Evolutionary conservation across 2,329 filamentous ascomycete species (phyloP), one percentile per base, ranked within the genome.

Genomic region (Cladorrhinum sp.): DNA sequence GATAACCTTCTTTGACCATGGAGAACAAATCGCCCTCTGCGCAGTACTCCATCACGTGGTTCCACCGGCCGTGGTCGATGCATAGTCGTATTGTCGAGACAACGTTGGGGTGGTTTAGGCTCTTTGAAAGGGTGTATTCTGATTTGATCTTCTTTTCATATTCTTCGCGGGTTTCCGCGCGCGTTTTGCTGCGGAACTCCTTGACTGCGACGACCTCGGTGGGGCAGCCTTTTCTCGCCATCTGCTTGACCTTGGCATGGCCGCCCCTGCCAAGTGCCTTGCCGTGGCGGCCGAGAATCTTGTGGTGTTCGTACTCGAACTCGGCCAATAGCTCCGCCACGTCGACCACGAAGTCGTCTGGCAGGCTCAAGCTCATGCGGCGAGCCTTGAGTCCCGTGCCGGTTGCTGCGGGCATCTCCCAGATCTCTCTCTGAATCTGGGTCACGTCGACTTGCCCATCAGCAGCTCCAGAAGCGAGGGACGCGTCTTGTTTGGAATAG

Each of bases 41-140:
- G 76, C 92, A 96, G 73, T 90, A 96, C 72, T 96, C 91, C 92
- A 96, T 96, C 59, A 96, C 91, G 72, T 96, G 91, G 72, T 92
- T 93, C 89, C 90, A 96, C 42, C 88, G 86, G 30, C 85, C 86
- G 67, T 87, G 84, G 67, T 92, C 83, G 14, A 83, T 86, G 76
- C 91, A 95, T 5, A 96, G 80, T 28, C 88, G 85, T 59, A 92
- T 77, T 0, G 91, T 93, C 73, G 91, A 85, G 65, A 96, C 89
- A 68, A 96, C 90, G 73, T 96, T 96, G 55, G 92, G 91, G 72
- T 96, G 92, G 69, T 92, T 85, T 63, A 93, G 77, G 66, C 89
- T 91, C 78, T 93, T 93, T 62, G 90, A 90, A 66, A 96, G 92
- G 73, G 87, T 91, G 76, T 87, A 96, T 73, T 96, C 92, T 1